Evolutionary conservation across 73 alveolate genomes (phyloP), one percentile per base, ranked within the genome.

Genomic region (Uronychia setigera): DNA sequence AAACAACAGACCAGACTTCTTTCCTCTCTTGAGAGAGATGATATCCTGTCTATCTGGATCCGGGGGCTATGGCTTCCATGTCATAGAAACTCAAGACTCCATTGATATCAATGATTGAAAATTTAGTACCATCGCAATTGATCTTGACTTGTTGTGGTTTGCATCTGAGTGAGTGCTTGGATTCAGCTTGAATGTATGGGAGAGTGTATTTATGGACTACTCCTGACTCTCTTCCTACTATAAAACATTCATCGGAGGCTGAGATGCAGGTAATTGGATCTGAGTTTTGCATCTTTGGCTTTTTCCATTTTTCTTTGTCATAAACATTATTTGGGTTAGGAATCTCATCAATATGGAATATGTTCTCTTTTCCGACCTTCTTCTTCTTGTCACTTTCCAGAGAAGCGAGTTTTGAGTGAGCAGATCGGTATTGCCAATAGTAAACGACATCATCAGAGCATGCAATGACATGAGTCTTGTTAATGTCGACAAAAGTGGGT

Each of bases 1-100:
- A 99, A 75, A 97, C 90, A 82, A 99, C 96, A 86, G 96, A 90
- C 99, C 99, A 99, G 80, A 98, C 99, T 82, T 99, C 99, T 80
- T 96, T 94, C 83, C 95, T 96, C 79, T 96, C 99, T 76, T 84
- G 81, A n/a, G 91, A 88, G 59, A 87, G 60, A 75, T 87, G 88
- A 80, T 88, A 33, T 32, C 95, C 74, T 81, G 88, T 76, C 26
- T 11, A 30, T 81, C 59, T 80, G 46, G 46, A 35, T 35, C 77
- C 92, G 13, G 92, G 81, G 29, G 85, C 91, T 31, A 57, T 25
- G 1, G 89, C 88, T 76, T 93, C 85, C 84, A 88, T 81, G 75
- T 92, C 96, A 67, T 88, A 91, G 89, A 96, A 85, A 32, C 87
- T 67, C 27, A 96, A 79, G 31, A 89, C 91, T 74, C 99, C 99